Evolutionary conservation across 2,329 filamentous ascomycete species (phyloP), one percentile per base, ranked within the genome.

Genomic region (Juglanconis sp.): DNA sequence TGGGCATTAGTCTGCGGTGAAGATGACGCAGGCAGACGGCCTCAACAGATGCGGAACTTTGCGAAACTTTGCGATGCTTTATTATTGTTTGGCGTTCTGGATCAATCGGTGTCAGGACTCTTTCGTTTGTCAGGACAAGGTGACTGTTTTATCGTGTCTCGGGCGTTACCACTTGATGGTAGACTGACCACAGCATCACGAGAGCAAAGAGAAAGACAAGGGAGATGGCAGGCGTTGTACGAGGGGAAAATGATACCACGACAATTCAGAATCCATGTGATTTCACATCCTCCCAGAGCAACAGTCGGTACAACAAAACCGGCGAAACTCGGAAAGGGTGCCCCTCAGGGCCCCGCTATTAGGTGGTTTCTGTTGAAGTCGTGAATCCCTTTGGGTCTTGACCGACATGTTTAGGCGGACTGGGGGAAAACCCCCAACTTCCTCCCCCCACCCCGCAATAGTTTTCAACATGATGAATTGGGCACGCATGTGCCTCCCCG

Each of bases 1-100:
- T 80, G 9, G 74, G 72, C 6, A 75, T 85, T 46, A 72, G 72
- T 57, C 71, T 81, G 38, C 77, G 75, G 65, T 83, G 72, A 77
- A 31, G 42, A 8, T 3, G 11, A 8, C 13, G 36, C 17, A 48
- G 8, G 17, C 17, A 24, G 24, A 15, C 8, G 40, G 5, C 10
- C 5, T 42, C 13, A 42, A 13, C 10, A n/a, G 11, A 7, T 47
- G n/a, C 17, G 44, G 44, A 3, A 47, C 13, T 8, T 17, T 4
- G 15, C 7, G 9, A 48, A 10, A 10, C 24, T 3, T 31, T n/a
- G 46, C 46, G 24, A 31, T 31, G 11, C 5, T 31, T 48, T 48
- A 42, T 13, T 42, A 5, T 11, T 48, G 9, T 48, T 48, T 17
- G 46, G 46, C 46, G 46, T 48, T 13, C 9, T 31, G 17, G 46